Evolutionary conservation across 73 alveolate genomes (phyloP).

Genomic region (Tetrahymena thermophila): DNA sequence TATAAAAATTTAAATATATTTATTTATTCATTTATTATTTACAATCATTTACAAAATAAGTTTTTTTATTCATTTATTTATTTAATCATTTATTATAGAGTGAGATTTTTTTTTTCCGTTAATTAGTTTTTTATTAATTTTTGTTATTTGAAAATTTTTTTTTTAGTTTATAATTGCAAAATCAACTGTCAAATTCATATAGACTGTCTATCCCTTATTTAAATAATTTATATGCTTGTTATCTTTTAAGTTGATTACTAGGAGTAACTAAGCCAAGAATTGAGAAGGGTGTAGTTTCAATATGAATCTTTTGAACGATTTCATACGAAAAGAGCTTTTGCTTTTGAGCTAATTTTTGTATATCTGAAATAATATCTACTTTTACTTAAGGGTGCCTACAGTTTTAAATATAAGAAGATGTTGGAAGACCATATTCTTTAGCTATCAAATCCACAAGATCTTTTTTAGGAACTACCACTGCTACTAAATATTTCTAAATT

Average conservation of each 20-base stretch:
- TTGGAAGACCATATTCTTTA: not conserved
- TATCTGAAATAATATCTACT: slow-evolving; percentile 7
- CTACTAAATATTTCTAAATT: not conserved
- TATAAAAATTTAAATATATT: no score
- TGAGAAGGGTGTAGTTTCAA: slow-evolving; percentile 57
- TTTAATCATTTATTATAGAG: not conserved
- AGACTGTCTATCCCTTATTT: not conserved
- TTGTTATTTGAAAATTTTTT: not conserved
- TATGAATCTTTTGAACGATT: slow-evolving; percentile 63
- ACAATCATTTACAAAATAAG: no score
- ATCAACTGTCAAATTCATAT: not conserved
- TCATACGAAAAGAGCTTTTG: slow-evolving; percentile 71
- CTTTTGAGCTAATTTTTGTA: slow-evolving; percentile 9
- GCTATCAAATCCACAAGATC: not conserved
- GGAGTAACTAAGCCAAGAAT: slow-evolving; percentile 52
- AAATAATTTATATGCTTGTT: not conserved
- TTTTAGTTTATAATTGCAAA: not conserved
- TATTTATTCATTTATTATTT: no score
- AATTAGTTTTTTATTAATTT: no score
- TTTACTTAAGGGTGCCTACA: slow-evolving; percentile 19
- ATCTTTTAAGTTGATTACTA: not conserved
- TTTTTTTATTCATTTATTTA: no score
- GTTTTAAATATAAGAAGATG: slow-evolving; percentile 7
- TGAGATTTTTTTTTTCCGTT: no score
- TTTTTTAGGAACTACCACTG: slow-evolving; percentile 5